phyloP scores from a whole-genome alignment of 495 filamentous ascomycete species.

The Aspergillus wentii region DNA sequence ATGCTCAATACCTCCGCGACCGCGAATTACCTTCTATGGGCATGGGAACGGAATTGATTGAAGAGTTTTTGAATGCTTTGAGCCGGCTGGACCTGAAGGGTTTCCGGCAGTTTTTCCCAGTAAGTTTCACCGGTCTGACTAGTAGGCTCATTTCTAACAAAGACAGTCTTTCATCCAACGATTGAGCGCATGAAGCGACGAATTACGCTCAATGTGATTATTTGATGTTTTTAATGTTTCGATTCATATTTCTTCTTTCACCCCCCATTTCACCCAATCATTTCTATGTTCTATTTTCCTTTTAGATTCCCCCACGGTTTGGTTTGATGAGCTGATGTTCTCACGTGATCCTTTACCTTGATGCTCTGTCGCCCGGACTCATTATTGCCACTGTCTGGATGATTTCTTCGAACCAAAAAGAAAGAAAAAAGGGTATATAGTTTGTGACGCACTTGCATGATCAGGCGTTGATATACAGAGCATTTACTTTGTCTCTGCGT shows the following conservation, averaged over 20 bases:
- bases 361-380: no score
- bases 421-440: constrained; percentile 13
- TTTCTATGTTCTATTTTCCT: constrained; percentile 13
- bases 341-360: constrained; percentile 7
- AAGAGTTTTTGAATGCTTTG: constrained; percentile 52
- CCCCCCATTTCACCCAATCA: constrained; percentile 11
- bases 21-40: constrained; percentile 50
- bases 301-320: constrained; percentile 42
- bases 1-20: constrained; percentile 50
- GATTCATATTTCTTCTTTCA: constrained; percentile 10
- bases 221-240: constrained; percentile 8
- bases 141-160: constrained; percentile 7
- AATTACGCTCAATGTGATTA: constrained; percentile 6
- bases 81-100: constrained; percentile 46
- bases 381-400: background rate
- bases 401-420: constrained; percentile 1
- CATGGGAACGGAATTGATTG: constrained; percentile 44
- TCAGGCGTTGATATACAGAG: constrained; percentile 8
- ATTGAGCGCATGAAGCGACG: constrained; percentile 39
- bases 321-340: constrained; percentile 22
- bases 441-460: constrained; percentile 11
- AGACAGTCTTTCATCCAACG: constrained; percentile 44
- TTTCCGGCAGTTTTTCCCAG: constrained; percentile 53
- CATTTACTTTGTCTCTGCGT: no score
- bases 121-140: constrained; percentile 15